These are phyloP conservation scores for Cercospora sp. DNA, from an alignment of 2,329 filamentous ascomycete species.

Conservation along the genomic window DNA sequence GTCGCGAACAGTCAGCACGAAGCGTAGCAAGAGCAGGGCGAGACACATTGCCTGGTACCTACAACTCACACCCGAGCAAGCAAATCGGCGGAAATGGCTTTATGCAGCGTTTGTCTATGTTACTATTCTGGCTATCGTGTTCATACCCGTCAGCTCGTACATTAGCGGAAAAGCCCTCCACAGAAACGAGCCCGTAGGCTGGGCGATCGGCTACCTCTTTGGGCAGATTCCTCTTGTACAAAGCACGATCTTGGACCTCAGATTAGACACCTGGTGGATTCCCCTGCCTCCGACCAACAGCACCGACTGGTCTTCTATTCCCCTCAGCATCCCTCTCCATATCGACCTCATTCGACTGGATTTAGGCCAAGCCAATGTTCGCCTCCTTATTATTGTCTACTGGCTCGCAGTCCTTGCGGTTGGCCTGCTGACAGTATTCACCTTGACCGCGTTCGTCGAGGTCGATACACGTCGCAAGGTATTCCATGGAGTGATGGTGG, in stretches of 20 bases:
- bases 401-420: conserved; percentile 67
- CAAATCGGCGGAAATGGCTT: conserved; percentile 72
- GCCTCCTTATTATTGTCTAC: conserved; percentile 74
- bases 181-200: conserved; percentile 80
- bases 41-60: conserved; percentile 71
- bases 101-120: conserved; percentile 80
- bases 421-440: conserved; percentile 72
- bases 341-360: conserved; percentile 59
- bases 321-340: conserved; percentile 51
- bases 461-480: conserved; percentile 96
- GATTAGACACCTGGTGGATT: conserved; percentile 81
- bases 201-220: conserved; percentile 87
- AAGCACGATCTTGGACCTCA: conserved; percentile 66
- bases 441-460: conserved; percentile 79
- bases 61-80: conserved; percentile 76
- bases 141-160: conserved; percentile 70
- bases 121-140: conserved; percentile 64
- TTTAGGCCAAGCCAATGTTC: conserved; percentile 75
- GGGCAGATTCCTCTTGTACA: conserved; percentile 74
- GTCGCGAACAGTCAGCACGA: conserved; percentile 10
- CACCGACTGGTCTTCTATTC: conserved; percentile 11
- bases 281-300: conserved; percentile 59
- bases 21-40: conserved; percentile 56
- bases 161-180: conserved; percentile 67
- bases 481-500: conserved; percentile 98